Evolutionary conservation across 768 basidiomycete species (phyloP), one percentile per base, ranked within the genome.

Genomic region (Suillus americanus): DNA sequence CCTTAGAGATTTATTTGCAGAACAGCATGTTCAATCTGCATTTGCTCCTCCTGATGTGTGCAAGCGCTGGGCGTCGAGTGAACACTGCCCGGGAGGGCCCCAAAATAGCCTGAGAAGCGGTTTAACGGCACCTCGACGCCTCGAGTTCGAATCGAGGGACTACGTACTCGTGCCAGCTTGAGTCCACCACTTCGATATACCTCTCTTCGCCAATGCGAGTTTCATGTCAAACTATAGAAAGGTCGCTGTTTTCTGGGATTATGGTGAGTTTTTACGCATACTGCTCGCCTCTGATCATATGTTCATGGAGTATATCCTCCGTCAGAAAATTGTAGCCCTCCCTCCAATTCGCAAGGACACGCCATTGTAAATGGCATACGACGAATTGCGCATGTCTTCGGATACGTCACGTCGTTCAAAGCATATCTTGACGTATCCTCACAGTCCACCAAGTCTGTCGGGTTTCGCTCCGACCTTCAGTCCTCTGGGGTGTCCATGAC

Each of bases 391-490:
- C 79, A 81, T 59, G 62, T 75, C 5, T 85, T 80, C 69, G 86
- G 86, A 46, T 77, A 73, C 60, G 76, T 85, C 3, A 81, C 77
- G 5, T 71, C 79, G 0, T 86, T 87, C 75, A 85, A 82, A 66
- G 84, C 84, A 8, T 88, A 88, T 70, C 72, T 84, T 48, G 82
- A 86, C 65, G 63, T 82, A n/a, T 77, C 84, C 12, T 78, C 81
- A 2, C 75, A 75, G 40, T 70, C 74, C 0, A 35, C 74, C 40
- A 78, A 79, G 67, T 78, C 78, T 25, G 67, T 65, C 14, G 64
- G 51, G 55, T 72, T 68, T 64, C 81, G 79, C 55, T 82, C 79
- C 0, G 79, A 82, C 62, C 76, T 83, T 25, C 81, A 82, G 66
- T 74, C 76, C 2, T 83, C 80, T 30, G 82, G 82, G 6, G 77